Base-by-base conservation (phyloP, 2,329 filamentous ascomycete species). In the Exophiala oligosperma region DNA sequence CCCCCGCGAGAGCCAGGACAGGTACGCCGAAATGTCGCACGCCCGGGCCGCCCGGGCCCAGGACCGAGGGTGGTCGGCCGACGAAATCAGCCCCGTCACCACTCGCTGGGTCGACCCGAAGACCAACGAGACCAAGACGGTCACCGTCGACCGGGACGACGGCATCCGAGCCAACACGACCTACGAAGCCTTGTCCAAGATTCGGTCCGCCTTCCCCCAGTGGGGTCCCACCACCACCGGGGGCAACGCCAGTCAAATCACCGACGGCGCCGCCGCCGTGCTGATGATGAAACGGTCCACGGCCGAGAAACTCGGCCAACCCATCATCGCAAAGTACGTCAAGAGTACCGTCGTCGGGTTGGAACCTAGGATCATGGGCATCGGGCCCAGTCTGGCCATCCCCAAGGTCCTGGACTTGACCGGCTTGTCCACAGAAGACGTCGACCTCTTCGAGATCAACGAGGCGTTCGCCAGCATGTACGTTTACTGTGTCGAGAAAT, bases 381-480 rank as follows among this genome's bases (percentile, higher is more conserved):
- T 96, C 66, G 94, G 93, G 1, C 94, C 94, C 51, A 96, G 91
- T 85, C 92, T 92, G 76, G 92, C 94, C 56, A 97, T 99, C 70
- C 94, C 94, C 65, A 89, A 92, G 73, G 91, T 91, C 4, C 86
- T 97, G 58, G 83, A 90, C 72, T 91, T 93, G 74, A 90, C 92
- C 0, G 92, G 92, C 59, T 85, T 99, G 68, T 81, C 80, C 72
- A 91, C 88, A 76, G 88, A 96, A 54, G 93, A 97, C 67, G 91
- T 99, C 28, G 94, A 97, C 73, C 92, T 97, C 70, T 97, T 85
- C 71, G 94, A 99, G 84, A 97, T 99, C 82, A 99, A 99, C 80
- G 94, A 99, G 84, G 94, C 94, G 1, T 99, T 99, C 75, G 94
- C 94, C 29, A 90, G 85, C 62, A 84, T 86, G 69, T 96, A 92